Evolutionary conservation across 2,329 filamentous ascomycete genomes (phyloP), one percentile per base, ranked within the genome.

Genomic region (Venturiaceae sp.): DNA sequence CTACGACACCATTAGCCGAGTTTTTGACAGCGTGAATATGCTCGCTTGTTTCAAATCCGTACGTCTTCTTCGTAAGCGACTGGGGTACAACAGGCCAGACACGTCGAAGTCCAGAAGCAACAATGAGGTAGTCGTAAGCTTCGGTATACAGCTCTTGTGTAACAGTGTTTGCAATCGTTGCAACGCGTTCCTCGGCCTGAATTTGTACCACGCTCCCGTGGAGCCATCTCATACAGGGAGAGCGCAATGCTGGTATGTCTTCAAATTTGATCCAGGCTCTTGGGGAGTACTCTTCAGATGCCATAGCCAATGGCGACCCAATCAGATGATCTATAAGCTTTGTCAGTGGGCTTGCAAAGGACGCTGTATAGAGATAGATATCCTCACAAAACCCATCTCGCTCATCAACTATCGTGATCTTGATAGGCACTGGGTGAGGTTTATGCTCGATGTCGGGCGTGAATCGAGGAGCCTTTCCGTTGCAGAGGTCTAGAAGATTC

Each of bases 71-170:
- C 13, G 75, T 82, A 53, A 83, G 69, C 0, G 83, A 81, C 68
- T 86, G 84, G 0, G 89, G 88, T 0, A 90, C 87, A 0, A 86
- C 84, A 1, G 89, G 88, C 77, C 83, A 92, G 3, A 77, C 81
- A 55, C 89, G 77, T 58, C 83, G 80, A 46, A 92, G 73, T 1
- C 89, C 89, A 0, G 88, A 83, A 1, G 84, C 83, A 5, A 84
- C 83, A 57, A 92, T 74, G 19, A 92, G 79, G 68, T 85, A 92
- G 72, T 92, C 89, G 66, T 92, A 92, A 19, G 14, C n/a, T 23
- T 56, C 33, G 11, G 13, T 28, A 11, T 36, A 21, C 32, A 14
- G 26, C 6, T 28, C n/a, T 23, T 44, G 14, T 23, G 34, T 56
- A 7, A 3, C 14, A 3, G 53, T 8, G 28, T 56, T 16, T 14